These are phyloP conservation scores for Tetrahymena malaccensis DNA, from an alignment of 73 alveolate genomes.

Conservation along the genomic window DNA sequence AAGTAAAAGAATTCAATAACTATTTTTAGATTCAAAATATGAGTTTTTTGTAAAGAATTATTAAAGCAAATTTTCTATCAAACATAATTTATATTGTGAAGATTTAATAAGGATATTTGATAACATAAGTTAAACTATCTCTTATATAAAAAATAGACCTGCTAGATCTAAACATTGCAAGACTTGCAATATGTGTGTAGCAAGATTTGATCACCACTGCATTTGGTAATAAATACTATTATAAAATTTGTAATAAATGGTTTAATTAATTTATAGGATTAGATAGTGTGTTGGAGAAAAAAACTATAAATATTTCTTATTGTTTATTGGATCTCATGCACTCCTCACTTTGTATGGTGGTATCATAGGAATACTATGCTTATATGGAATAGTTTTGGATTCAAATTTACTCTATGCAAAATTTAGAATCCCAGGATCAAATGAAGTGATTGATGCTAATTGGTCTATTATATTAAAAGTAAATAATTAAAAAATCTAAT, in stretches of 20 bases:
- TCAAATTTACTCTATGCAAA: slow-evolving; percentile 1
- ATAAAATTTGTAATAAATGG: slow-evolving; percentile 1
- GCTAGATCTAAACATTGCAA: slow-evolving; percentile 73
- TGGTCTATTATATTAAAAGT: slow-evolving; percentile 6
- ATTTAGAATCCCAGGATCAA: slow-evolving; percentile 26
- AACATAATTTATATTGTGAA: too few relatives aligned
- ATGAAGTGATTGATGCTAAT: background rate
- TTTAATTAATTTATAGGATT: background rate
- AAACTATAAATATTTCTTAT: slow-evolving; percentile 28
- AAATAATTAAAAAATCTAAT: background rate
- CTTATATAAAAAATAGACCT: slow-evolving; percentile 35
- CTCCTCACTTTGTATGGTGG: slow-evolving; percentile 32
- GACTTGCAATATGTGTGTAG: slow-evolving; percentile 74
- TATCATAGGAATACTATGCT: slow-evolving; percentile 15
- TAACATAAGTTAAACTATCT: background rate
- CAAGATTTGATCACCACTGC: slow-evolving; percentile 84
- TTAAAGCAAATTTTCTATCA: too few relatives aligned
- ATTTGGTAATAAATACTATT: slow-evolving; percentile 39
- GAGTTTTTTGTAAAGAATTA: background rate
- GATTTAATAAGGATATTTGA: too few relatives aligned
- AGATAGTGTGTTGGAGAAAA: slow-evolving; percentile 36
- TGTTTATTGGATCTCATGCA: slow-evolving; percentile 24
- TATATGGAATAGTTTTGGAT: slow-evolving; percentile 12
- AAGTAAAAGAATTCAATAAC: background rate
- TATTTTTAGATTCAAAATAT: background rate